Percentiles rank a stretch among this genome's conserved stretches.
Evolutionary conservation across 2,329 filamentous ascomycete genomes (phyloP).

Genomic region (Capronia coronata): DNA sequence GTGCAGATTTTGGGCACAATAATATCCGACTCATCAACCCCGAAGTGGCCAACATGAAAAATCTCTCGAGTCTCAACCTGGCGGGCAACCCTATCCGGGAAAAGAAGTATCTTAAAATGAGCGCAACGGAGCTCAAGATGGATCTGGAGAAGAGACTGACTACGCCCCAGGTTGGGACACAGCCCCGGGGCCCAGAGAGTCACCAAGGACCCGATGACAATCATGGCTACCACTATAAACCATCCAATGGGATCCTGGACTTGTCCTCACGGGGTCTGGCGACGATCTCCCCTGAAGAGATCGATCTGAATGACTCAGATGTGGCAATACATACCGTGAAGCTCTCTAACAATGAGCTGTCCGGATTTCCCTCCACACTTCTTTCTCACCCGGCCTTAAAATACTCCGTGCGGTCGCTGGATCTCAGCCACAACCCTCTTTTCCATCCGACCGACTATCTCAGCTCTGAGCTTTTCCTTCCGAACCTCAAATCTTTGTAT

Average conservation of each 20-base stretch:
- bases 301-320: constrained; percentile 44
- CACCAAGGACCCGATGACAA: background rate
- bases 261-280: constrained; percentile 48
- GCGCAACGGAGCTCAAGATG: constrained; percentile 41
- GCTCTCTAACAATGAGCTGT: constrained; percentile 71
- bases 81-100: constrained; percentile 87
- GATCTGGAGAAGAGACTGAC: constrained; percentile 19
- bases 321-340: constrained; percentile 39
- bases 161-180: background rate
- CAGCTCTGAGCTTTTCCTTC: constrained; percentile 59
- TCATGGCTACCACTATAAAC: constrained; percentile 9
- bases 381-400: constrained; percentile 59
- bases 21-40: constrained; percentile 70
- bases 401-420: constrained; percentile 63
- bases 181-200: background rate
- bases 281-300: constrained; percentile 50
- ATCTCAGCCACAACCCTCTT: constrained; percentile 64
- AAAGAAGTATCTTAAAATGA: constrained; percentile 75
- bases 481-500: constrained; percentile 69
- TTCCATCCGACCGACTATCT: constrained; percentile 61
- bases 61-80: constrained; percentile 65
- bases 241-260: constrained; percentile 50
- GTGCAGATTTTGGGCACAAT: constrained; percentile 79
- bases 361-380: constrained; percentile 58
- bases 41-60: constrained; percentile 72